These are phyloP conservation scores for Eucalyptus tenuipes DNA, from an alignment of 345 rosid species.

Conservation along the genomic window DNA sequence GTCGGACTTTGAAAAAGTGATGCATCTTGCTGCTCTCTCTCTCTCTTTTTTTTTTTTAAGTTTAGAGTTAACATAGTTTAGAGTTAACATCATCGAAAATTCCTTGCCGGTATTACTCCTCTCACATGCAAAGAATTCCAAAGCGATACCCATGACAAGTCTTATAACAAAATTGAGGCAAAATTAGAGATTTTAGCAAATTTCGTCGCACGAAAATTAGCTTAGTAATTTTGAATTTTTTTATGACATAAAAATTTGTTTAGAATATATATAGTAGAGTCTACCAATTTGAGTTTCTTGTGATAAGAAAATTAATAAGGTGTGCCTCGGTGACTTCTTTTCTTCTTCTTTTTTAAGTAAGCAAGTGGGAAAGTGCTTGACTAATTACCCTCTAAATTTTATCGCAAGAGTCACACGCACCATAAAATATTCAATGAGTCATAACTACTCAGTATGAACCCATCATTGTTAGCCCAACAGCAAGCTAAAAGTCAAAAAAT, in stretches of 20 bases:
- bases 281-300: neutral
- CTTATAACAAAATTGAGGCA: neutral
- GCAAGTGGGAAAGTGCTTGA: neutral
- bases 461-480: neutral
- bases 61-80: neutral
- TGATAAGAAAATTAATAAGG: neutral
- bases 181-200: neutral
- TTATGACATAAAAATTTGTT: neutral
- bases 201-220: fast-evolving
- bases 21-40: no score
- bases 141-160: neutral
- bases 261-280: neutral
- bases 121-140: neutral
- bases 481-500: neutral
- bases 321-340: neutral
- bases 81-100: neutral
- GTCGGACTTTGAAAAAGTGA: neutral
- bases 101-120: neutral
- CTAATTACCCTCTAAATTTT: neutral
- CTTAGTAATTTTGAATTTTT: neutral
- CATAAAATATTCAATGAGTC: neutral
- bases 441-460: neutral
- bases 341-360: no score
- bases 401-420: neutral
- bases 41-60: neutral